phyloP scores from a whole-genome alignment of 2,329 filamentous ascomycete genomes.

The Cladosporium sp. region DNA sequence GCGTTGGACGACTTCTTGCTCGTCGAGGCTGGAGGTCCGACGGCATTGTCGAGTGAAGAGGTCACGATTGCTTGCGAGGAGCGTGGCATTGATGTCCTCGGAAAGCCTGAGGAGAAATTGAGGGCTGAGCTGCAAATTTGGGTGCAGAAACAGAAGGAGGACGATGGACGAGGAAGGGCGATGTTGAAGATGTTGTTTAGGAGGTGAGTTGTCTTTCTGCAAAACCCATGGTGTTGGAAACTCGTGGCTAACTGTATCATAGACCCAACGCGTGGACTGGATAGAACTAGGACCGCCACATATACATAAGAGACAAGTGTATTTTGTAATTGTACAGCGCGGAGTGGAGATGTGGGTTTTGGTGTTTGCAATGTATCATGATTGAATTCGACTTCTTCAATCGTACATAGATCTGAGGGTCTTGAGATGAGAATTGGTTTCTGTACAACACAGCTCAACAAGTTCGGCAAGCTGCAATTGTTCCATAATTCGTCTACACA shows the following conservation, averaged over 20 bases:
- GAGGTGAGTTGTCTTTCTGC: slow-evolving; percentile 28
- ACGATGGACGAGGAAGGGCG: slow-evolving; percentile 34
- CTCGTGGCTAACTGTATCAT: not conserved
- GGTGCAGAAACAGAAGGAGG: slow-evolving; percentile 42
- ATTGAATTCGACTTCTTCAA: not conserved
- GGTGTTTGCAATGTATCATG: not conserved
- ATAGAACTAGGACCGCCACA: not conserved
- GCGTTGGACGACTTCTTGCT: slow-evolving; percentile 71
- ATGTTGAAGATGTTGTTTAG: slow-evolving; percentile 38
- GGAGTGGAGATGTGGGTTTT: not conserved
- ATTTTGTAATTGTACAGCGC: not conserved
- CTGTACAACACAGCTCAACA: not conserved
- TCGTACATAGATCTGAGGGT: not conserved
- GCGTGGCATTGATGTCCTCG: slow-evolving; percentile 37
- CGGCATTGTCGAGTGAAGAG: slow-evolving; percentile 49
- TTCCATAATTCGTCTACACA: not conserved
- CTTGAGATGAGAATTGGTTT: not conserved
- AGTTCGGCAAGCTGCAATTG: not conserved
- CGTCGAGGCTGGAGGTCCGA: slow-evolving; percentile 61
- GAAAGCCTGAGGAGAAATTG: slow-evolving; percentile 29
- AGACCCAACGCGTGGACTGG: slow-evolving; percentile 19
- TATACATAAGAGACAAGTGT: not conserved
- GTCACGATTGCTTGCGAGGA: slow-evolving; percentile 40
- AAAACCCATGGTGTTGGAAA: not conserved
- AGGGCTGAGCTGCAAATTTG: slow-evolving; percentile 39